Base-by-base conservation (phyloP, 176 grass and related monocot genomes). In the Phoenix roebelenii region DNA sequence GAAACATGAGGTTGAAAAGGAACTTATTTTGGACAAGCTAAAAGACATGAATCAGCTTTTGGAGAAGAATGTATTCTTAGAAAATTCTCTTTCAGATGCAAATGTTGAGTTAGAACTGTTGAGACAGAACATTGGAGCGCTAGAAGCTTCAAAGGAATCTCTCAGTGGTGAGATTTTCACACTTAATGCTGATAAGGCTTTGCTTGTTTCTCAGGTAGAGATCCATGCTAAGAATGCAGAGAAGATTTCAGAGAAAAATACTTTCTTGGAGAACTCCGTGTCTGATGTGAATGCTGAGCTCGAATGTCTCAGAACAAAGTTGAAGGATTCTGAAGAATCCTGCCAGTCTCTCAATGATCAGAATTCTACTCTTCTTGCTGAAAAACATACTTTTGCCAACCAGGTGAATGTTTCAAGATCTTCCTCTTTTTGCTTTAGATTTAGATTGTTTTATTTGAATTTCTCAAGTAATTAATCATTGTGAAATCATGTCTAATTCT, bases 1-100 rank as follows among this genome's bases (percentile, higher is more conserved):
- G 23, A 93, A 83, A 74, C 79, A 80, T 85, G 79, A 79, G 73
- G 65, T 85, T 22, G 88, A 98, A 73, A 98, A 76, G 24, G 69
- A 62, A 14, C 51, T 82, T 76, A 72, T 90, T 39, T 75, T 80
- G 17, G 76, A 82, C 64, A 82, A 90, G 68, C 23, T 85, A 54
- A 79, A 74, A 82, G 68, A 74, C 66, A 68, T 68, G 79, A 82
- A 82, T 53, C 83, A 83, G 55, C 22, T 98, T 64, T 82, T 79
- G 68, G 88, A 88, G 26, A 86, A 83, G 75, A 86, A 72, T 76
- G 56, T 23, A 57, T 51, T 90, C 62, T 79, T 95, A 79, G 86
- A 90, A 72, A 84, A 79, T 54, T 89, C 80, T 23, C 65, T 95
- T 54, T 80, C 80, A 58, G 83, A 84, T 84, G 71, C 77, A 76